A percentile compares a stretch with the other conserved stretches of the same genome.
phyloP scores from a whole-genome alignment of 2,329 filamentous ascomycete species.

The Ascochyta clinopodiicola region DNA sequence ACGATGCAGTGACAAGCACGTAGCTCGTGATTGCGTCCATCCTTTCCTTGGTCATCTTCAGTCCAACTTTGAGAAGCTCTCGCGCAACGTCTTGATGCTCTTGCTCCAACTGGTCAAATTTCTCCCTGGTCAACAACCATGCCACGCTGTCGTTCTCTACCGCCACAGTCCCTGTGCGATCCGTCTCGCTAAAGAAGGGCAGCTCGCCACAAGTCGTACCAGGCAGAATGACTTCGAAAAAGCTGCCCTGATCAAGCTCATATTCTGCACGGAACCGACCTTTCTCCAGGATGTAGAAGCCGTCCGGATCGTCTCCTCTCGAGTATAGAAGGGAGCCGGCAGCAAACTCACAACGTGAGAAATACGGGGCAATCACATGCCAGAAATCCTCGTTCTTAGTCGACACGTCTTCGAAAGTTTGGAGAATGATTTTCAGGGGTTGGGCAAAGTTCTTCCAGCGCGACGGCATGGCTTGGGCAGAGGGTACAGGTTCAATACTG shows the following conservation, averaged over 20 bases:
- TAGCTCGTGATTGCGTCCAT: conserved; percentile 73
- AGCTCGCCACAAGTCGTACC: conserved; percentile 95
- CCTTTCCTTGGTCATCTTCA: conserved; percentile 93
- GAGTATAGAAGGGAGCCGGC: conserved; percentile 78
- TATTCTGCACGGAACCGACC: conserved; percentile 93
- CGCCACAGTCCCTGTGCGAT: conserved; percentile 82
- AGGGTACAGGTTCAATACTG: conserved; percentile 11
- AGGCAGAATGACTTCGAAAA: conserved; percentile 90
- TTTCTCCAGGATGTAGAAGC: conserved; percentile 89
- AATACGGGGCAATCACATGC: conserved; percentile 81
- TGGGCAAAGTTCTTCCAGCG: conserved; percentile 89
- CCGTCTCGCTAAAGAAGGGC: conserved; percentile 92
- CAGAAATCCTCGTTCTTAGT: conserved; percentile 93
- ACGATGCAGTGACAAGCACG: conserved; percentile 46
- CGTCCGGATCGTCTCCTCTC: conserved; percentile 75
- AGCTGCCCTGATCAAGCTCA: conserved; percentile 83
- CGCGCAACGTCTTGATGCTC: conserved; percentile 78
- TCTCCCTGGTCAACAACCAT: conserved; percentile 77
- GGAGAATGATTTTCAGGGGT: conserved; percentile 87
- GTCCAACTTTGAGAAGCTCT: conserved; percentile 83
- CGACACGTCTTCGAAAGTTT: conserved; percentile 91
- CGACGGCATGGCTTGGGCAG: conserved; percentile 40
- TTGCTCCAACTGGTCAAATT: conserved; percentile 75
- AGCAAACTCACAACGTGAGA: conserved; percentile 70
- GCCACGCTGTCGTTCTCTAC: conserved; percentile 82